phyloP scores from a whole-genome alignment of 345 rosid species.

The Euphorbia peplus region DNA sequence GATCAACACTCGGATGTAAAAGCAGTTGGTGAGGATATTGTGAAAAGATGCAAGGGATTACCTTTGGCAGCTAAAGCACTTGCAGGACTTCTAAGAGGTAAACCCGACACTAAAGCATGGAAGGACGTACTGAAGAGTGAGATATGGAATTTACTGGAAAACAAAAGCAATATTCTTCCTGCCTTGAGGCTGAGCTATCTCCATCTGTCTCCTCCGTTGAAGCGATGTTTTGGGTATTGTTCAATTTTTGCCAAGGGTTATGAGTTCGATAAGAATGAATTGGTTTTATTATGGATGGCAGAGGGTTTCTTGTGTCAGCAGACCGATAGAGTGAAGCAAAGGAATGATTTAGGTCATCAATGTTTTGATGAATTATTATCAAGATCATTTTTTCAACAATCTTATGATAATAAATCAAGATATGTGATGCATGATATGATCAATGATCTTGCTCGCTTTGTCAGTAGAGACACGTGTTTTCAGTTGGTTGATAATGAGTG shows the following conservation, averaged over 20 bases:
- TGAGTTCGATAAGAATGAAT: background rate
- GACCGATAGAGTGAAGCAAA: background rate
- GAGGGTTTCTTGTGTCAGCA: background rate
- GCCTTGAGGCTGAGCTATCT: conserved; percentile 25
- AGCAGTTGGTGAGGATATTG: background rate
- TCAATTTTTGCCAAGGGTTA: conserved; percentile 16
- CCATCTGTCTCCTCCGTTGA: conserved; percentile 18
- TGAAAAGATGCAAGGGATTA: background rate
- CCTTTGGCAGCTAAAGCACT: conserved; percentile 3
- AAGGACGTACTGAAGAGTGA: background rate
- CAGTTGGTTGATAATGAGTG: background rate
- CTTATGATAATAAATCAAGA: background rate
- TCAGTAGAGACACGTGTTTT: background rate
- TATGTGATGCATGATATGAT: background rate
- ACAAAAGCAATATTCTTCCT: background rate
- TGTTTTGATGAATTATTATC: background rate
- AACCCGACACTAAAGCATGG: background rate
- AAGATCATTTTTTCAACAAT: background rate
- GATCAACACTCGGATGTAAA: conserved; percentile 4
- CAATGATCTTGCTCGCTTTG: background rate
- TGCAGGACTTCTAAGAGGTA: background rate
- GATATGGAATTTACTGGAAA: conserved; percentile 6
- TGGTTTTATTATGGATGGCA: conserved; percentile 4
- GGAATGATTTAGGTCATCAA: background rate
- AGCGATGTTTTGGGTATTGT: conserved; percentile 9